Percentiles rank a stretch among this genome's conserved stretches.
phyloP scores from a whole-genome alignment of 768 basidiomycete genomes.

The Sporobolomyces phaffii region DNA sequence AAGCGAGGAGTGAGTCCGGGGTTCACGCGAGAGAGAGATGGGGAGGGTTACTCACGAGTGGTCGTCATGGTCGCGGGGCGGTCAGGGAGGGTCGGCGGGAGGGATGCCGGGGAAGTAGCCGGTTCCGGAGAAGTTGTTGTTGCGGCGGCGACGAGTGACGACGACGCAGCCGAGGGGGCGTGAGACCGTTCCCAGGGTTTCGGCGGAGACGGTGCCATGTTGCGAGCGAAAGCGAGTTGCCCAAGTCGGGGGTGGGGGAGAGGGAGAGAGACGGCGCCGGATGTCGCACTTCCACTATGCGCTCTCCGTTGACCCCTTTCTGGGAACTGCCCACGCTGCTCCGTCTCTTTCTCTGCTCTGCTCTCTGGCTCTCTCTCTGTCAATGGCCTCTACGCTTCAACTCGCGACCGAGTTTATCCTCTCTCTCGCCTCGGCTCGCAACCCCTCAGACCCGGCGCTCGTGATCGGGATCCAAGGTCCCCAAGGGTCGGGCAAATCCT shows the following conservation, averaged over 20 bases:
- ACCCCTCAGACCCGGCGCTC: slow-evolving; percentile 52
- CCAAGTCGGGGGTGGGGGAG: background rate
- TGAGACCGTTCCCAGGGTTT: slow-evolving; percentile 77
- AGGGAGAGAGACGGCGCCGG: background rate
- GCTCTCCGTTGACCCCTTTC: background rate
- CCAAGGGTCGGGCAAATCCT: slow-evolving; percentile 85
- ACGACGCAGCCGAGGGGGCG: slow-evolving; percentile 38
- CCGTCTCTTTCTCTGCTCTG: background rate
- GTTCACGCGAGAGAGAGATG: background rate
- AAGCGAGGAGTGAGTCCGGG: background rate
- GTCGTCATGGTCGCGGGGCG: slow-evolving; percentile 56
- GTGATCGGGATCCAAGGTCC: slow-evolving; percentile 87
- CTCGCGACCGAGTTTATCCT: slow-evolving; percentile 24
- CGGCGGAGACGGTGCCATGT: slow-evolving; percentile 69
- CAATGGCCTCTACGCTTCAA: background rate
- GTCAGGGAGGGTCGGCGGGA: slow-evolving; percentile 57
- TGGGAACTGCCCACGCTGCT: background rate
- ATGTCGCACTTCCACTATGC: background rate
- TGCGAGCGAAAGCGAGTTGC: background rate
- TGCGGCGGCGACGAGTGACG: slow-evolving; percentile 44
- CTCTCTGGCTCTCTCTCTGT: too few species aligned
- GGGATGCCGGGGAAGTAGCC: background rate
- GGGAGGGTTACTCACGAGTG: background rate
- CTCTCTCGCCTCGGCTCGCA: slow-evolving; percentile 4
- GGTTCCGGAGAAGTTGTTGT: slow-evolving; percentile 42